These are phyloP conservation scores for Ordospora pajunii DNA, from an alignment of 371 early-diverging fungal genomes.

Conservation along the genomic window DNA sequence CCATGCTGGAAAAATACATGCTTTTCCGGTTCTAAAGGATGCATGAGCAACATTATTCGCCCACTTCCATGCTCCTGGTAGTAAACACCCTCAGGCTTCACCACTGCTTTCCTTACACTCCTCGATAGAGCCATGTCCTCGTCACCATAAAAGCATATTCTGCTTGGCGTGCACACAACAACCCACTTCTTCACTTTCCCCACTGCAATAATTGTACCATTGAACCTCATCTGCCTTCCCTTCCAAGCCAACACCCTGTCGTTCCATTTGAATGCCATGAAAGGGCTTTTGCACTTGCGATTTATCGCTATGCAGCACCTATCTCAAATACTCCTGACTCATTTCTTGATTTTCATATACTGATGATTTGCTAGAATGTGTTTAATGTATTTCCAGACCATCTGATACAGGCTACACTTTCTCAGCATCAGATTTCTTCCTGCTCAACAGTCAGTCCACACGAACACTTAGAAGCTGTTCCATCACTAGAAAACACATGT, in stretches of 20 bases:
- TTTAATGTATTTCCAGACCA: too few relatives aligned
- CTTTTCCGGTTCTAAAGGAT: conserved; percentile 13
- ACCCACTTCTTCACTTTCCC: background rate
- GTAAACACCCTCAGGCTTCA: background rate
- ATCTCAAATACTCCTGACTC: too few relatives aligned
- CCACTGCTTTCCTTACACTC: background rate
- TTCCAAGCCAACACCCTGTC: background rate
- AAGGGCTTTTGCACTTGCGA: background rate
- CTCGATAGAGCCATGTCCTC: conserved; percentile 3
- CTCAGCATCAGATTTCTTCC: conserved; percentile 48
- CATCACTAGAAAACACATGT: conserved; percentile 29
- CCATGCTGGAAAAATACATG: conserved; percentile 1
- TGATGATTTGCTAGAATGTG: too few relatives aligned
- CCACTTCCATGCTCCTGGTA: conserved; percentile 1
- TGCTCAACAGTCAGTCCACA: conserved; percentile 58
- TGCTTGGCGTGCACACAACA: conserved; percentile 7
- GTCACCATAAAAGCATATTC: conserved; percentile 13
- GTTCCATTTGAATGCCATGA: conserved; percentile 24
- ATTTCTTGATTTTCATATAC: too few relatives aligned
- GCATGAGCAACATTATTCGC: background rate
- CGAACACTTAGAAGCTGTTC: conserved; percentile 23
- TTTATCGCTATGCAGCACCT: background rate
- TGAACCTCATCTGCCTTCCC: background rate
- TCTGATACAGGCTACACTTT: background rate
- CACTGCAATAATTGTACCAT: background rate